These are phyloP conservation scores for Ramularia endophylla DNA, from an alignment of 2,329 filamentous ascomycete species.

Conservation along the genomic window DNA sequence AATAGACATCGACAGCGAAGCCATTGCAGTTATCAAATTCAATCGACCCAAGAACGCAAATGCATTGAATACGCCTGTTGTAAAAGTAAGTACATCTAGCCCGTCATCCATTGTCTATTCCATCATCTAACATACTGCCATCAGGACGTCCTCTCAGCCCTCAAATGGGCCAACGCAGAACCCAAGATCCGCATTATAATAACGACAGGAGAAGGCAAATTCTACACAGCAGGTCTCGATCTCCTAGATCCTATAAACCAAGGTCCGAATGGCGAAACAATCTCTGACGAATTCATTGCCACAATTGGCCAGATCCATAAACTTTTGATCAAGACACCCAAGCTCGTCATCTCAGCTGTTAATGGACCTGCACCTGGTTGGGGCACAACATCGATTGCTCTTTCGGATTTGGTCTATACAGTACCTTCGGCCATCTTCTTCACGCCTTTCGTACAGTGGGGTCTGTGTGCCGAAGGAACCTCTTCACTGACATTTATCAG, in stretches of 20 bases:
- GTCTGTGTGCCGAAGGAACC: constrained; percentile 20
- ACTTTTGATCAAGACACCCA: constrained; percentile 17
- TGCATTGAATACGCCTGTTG: constrained; percentile 13
- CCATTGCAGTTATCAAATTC: constrained; percentile 20
- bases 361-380: constrained; percentile 20
- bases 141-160: constrained; percentile 16
- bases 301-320: constrained; percentile 14
- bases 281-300: constrained; percentile 15
- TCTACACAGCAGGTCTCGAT: constrained; percentile 20
- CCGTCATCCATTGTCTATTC: neutral
- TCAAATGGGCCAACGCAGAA: constrained; percentile 16
- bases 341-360: constrained; percentile 16
- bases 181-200: constrained; percentile 15
- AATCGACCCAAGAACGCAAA: constrained; percentile 20
- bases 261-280: constrained; percentile 10
- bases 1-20: constrained; percentile 13
- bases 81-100: constrained; percentile 1
- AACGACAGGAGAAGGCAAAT: constrained; percentile 19
- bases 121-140: neutral
- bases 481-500: constrained; percentile 14
- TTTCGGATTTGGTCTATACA: constrained; percentile 21
- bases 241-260: constrained; percentile 16
- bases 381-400: constrained; percentile 14
- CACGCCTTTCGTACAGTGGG: constrained; percentile 23
- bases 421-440: constrained; percentile 18